Evolutionary conservation across 805 yeast species (phyloP).

Genomic region (Saturnispora galanensis): DNA sequence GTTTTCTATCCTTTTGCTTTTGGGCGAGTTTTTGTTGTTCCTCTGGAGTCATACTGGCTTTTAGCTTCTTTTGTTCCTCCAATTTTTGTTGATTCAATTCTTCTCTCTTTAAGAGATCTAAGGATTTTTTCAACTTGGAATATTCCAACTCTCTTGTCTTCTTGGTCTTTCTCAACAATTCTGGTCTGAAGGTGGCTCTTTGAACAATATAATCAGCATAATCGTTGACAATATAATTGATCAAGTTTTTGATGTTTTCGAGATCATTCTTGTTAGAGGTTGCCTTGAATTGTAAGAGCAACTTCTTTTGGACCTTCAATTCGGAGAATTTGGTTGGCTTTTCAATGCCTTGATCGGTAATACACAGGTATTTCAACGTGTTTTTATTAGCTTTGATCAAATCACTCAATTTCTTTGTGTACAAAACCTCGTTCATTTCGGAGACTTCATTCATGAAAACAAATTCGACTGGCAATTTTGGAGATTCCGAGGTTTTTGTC

Average conservation of each 20-base stretch:
- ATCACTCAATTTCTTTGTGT: constrained; percentile 40
- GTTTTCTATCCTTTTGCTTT: constrained; percentile 74
- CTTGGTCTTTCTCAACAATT: constrained; percentile 64
- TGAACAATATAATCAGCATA: constrained; percentile 23
- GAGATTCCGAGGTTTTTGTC: constrained; percentile 70
- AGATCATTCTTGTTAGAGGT: constrained; percentile 42
- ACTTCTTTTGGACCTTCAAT: constrained; percentile 41
- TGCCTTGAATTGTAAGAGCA: constrained; percentile 45
- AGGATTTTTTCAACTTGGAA: constrained; percentile 56
- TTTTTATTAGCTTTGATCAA: constrained; percentile 30
- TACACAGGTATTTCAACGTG: constrained; percentile 55
- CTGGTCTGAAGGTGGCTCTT: constrained; percentile 55
- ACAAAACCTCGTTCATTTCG: constrained; percentile 64
- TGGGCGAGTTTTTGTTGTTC: constrained; percentile 72
- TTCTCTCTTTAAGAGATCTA: constrained; percentile 59
- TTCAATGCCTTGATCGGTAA: constrained; percentile 75
- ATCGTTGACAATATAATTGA: constrained; percentile 45
- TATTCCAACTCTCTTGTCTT: constrained; percentile 70
- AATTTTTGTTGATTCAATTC: constrained; percentile 60
- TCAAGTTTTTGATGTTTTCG: constrained; percentile 44
- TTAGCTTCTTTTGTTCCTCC: constrained; percentile 56
- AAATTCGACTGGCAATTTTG: constrained; percentile 58
- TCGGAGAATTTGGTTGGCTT: constrained; percentile 57
- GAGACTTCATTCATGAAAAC: constrained; percentile 85
- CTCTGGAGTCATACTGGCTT: constrained; percentile 59